A percentile compares a stretch with the other conserved stretches of the same genome.
Evolutionary conservation across 805 yeast species (phyloP).

Genomic region (Aciculoconidium aculeatum): DNA sequence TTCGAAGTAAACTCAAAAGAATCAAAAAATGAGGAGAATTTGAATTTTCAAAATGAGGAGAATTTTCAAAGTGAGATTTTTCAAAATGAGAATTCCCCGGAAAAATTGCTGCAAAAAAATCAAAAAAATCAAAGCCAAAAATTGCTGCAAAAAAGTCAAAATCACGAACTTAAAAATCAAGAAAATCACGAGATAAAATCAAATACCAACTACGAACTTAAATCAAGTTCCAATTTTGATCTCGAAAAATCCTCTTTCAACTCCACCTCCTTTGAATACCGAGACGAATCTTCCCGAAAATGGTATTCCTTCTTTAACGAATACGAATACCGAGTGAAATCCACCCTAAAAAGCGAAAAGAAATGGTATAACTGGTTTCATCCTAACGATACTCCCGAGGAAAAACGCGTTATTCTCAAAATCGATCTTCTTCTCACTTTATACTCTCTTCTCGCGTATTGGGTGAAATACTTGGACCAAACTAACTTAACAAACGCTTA

Average conservation of each 20-base stretch:
- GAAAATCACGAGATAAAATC: not conserved
- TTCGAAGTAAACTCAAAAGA: too few relatives aligned
- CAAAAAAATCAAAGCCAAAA: not conserved
- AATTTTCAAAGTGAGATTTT: too few relatives aligned
- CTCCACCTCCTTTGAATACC: constrained; percentile 31
- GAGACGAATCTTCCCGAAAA: constrained; percentile 48
- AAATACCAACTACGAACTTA: not conserved
- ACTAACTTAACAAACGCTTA: constrained; percentile 61
- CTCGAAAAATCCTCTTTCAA: too few relatives aligned
- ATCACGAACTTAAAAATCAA: not conserved
- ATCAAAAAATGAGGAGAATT: constrained; percentile 3
- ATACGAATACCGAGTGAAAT: constrained; percentile 48
- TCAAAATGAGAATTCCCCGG: not conserved
- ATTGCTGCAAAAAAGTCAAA: too few relatives aligned
- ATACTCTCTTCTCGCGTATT: constrained; percentile 41
- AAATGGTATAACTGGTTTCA: constrained; percentile 55
- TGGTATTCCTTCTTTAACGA: constrained; percentile 53
- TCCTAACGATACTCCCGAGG: constrained; percentile 39
- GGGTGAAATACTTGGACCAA: constrained; percentile 63
- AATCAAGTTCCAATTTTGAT: too few relatives aligned
- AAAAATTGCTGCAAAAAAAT: not conserved
- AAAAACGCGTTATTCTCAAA: constrained; percentile 24
- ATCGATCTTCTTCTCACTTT: constrained; percentile 28
- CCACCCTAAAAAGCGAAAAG: constrained; percentile 23
- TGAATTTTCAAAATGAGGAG: not conserved